Evolutionary conservation across 306 rosid genomes (phyloP), one percentile per base, ranked within the genome.

Genomic region (Inga oerstediana): DNA sequence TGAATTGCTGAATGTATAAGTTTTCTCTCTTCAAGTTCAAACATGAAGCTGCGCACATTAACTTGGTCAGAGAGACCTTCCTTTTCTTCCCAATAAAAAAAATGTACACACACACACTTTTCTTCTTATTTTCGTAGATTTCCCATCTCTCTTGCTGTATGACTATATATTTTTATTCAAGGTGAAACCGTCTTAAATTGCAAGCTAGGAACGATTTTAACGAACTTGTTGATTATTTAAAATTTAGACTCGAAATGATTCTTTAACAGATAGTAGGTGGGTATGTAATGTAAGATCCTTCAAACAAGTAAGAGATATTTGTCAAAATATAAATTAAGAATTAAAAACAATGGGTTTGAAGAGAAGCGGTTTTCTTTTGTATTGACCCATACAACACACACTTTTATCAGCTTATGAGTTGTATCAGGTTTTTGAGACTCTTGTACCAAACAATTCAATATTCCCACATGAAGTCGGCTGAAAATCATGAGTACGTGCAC

Each of bases 361-460:
- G 46, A 8, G 24, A 68, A 74, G 78, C 76, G 72, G 65, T 79
- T 80, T 86, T 72, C 72, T 52, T 72, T 43, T 71, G 14, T 45
- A 65, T 83, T 80, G 85, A 83, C 83, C 41, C 66, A 80, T 65
- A 83, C 68, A 27, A 62, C 77, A 72, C 78, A 44, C 78, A 44
- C 9, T 8, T 48, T 39, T 74, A 54, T 54, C 30, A 82, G 66
- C 44, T 35, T 37, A 39, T 20, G n/a, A 61, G 79, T 24, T 73
- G 11, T 19, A 73, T 79, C 79, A n/a, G n/a, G 45, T 70, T 69
- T 69, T 61, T 32, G 54, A 61, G 61, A 69, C 41, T 35, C 58
- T 24, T 48, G 24, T 45, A 74, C 62, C 37, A 27, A 71, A 74
- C 62, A 74, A 30, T 52, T 41, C 45, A 74, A 68, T 43, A 17